phyloP scores from a whole-genome alignment of 1,139 yeast genomes.

The Debaryomycetaceae sp. region DNA sequence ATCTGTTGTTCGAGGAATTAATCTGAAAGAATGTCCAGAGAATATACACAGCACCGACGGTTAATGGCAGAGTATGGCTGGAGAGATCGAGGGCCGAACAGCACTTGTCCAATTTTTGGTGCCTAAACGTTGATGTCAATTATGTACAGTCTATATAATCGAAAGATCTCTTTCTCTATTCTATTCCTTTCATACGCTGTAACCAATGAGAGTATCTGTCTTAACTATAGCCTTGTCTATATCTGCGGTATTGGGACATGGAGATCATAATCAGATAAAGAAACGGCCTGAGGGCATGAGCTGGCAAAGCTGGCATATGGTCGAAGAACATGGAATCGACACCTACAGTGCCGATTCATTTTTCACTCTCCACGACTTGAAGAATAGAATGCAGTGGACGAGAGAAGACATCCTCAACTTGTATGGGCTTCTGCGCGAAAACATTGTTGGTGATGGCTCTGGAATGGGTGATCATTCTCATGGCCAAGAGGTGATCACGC shows the following conservation, averaged over 20 bases:
- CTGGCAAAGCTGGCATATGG: slow-evolving; percentile 91
- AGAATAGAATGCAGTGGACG: slow-evolving; percentile 51
- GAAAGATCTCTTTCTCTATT: not conserved
- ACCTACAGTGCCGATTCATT: slow-evolving; percentile 74
- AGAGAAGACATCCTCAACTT: slow-evolving; percentile 67
- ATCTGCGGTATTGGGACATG: slow-evolving; percentile 15
- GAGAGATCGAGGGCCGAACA: too few relatives aligned
- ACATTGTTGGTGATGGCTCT: slow-evolving; percentile 81
- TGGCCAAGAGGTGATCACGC: slow-evolving; percentile 48
- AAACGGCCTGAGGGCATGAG: slow-evolving; percentile 46
- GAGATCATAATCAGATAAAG: slow-evolving; percentile 12
- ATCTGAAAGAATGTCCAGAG: too few relatives aligned
- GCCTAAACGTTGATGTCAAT: not conserved
- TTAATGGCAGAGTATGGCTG: too few relatives aligned
- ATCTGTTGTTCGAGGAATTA: too few relatives aligned
- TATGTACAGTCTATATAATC: not conserved
- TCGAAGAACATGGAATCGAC: slow-evolving; percentile 77
- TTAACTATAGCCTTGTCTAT: slow-evolving; percentile 1
- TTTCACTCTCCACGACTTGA: slow-evolving; percentile 75
- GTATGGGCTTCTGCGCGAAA: slow-evolving; percentile 73
- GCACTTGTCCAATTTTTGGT: too few relatives aligned
- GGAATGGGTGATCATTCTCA: slow-evolving; percentile 83
- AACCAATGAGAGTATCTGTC: not conserved
- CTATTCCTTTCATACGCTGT: not conserved
- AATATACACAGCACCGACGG: too few relatives aligned